These are phyloP conservation scores for Stereocaulon alpinum DNA, from an alignment of 495 filamentous ascomycete genomes.

Conservation along the genomic window DNA sequence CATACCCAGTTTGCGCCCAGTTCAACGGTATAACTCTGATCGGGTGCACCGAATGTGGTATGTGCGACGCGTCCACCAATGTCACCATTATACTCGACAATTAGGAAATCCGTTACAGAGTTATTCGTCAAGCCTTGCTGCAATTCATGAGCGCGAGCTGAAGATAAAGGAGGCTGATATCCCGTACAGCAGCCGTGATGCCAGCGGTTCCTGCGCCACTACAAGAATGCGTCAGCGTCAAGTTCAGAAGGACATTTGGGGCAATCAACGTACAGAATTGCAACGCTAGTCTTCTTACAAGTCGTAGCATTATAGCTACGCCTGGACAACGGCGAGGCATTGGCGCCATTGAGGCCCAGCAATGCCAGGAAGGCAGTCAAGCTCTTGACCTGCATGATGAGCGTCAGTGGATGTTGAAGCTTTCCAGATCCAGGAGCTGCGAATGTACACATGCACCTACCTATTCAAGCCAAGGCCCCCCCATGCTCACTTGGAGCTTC, in stretches of 20 bases:
- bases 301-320: constrained; percentile 10
- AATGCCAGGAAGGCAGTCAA: background rate
- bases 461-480: background rate
- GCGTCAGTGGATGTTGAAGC: background rate
- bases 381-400: constrained; percentile 9
- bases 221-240: constrained; percentile 1
- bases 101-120: constrained; percentile 57
- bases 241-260: background rate
- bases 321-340: constrained; percentile 21
- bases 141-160: constrained; percentile 14
- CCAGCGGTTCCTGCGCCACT: constrained; percentile 53
- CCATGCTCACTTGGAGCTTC: background rate
- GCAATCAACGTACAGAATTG: constrained; percentile 26
- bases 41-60: constrained; percentile 44
- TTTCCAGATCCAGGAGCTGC: background rate
- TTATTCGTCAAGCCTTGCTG: constrained; percentile 55
- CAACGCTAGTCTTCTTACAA: constrained; percentile 34
- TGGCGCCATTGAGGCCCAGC: background rate
- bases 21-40: constrained; percentile 44
- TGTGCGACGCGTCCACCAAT: constrained; percentile 52
- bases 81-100: constrained; percentile 55
- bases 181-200: constrained; percentile 55
- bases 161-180: constrained; percentile 26
- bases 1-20: constrained; percentile 59
- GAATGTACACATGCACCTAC: background rate